Evolutionary conservation across 2,329 filamentous ascomycete species (phyloP).

Genomic region (Chrysoporthe austroafricana): DNA sequence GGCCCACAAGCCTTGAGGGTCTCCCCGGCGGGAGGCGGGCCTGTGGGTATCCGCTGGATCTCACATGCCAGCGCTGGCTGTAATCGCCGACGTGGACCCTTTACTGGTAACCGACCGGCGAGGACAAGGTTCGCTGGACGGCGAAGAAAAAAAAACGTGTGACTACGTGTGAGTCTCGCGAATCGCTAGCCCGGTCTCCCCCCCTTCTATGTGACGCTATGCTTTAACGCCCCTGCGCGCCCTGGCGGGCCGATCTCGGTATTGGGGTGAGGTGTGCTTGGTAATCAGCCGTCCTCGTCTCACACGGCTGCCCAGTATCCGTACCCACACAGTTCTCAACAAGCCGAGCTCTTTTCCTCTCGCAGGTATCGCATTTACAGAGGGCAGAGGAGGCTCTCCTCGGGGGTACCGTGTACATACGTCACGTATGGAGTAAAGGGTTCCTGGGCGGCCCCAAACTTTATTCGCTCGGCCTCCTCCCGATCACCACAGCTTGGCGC

Average conservation of each 20-base stretch:
- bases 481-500: background rate
- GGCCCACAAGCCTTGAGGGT: too few species aligned
- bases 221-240: background rate
- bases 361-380: background rate
- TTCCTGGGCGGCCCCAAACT: too few species aligned
- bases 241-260: slow-evolving; percentile 12
- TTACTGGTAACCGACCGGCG: too few species aligned
- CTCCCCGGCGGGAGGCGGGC: too few species aligned
- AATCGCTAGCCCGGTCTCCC: background rate
- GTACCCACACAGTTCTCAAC: too few species aligned
- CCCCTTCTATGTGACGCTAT: background rate
- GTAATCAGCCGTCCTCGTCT: slow-evolving; percentile 1
- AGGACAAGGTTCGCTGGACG: too few species aligned
- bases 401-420: too few species aligned
- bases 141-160: background rate
- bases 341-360: background rate
- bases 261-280: background rate
- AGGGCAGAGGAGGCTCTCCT: background rate
- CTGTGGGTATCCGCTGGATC: too few species aligned
- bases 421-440: too few species aligned
- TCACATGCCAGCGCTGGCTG: background rate
- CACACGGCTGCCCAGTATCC: background rate
- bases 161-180: slow-evolving; percentile 3
- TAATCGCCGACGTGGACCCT: background rate
- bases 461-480: background rate